Base-by-base conservation (phyloP, 2,329 filamentous ascomycete genomes). In the Cordyceps sp. region DNA sequence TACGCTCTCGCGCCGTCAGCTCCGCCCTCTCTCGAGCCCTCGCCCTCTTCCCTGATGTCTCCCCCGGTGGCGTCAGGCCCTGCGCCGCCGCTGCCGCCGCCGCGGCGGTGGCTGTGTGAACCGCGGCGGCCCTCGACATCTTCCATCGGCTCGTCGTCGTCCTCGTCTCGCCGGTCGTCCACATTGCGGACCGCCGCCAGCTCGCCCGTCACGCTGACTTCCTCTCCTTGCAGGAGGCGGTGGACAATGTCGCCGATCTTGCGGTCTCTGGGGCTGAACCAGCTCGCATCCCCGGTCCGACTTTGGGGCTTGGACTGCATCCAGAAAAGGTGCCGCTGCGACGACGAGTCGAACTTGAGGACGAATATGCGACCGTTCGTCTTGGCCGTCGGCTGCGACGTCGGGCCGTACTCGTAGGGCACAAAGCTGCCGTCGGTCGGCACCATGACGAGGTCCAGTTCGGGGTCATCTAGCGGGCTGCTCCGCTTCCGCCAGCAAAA, bases 1-100 rank as follows among this genome's bases (percentile, higher is more conserved):
- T 96, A 98, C 90, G 88, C 90, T 94, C 90, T 76, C 61, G 83
- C 92, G 50, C 92, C 90, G 59, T 96, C 90, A 45, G 84, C 84
- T 52, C 92, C 90, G 37, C 88, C 90, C 58, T 93, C 85, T 61
- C 92, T 71, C 41, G 88, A 74, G 44, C 73, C 76, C 54, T 84
- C 75, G 36, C 90, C 90, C 56, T 96, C 90, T 55, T 92, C 77
- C 56, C 86, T 73, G 44, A 93, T 62, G 52, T 98, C 88, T 40
- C 86, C 88, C 35, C 88, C 88, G 3, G 86, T 93, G 33, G 86
- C 86, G 55, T 70, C 85, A 34, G 81, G 62, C 22, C 85, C 86
- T 37, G 86, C 86, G 41, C 86, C 86, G 37, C 85, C 85, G 43
- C 74, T 77, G 41, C 68, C 71, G 36, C 69, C 67, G 36, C 64